A percentile compares a stretch with the other conserved stretches of the same genome.
Conservation (phyloP, 2,329 filamentous ascomycete species). For the Claviceps cyperi region DNA sequence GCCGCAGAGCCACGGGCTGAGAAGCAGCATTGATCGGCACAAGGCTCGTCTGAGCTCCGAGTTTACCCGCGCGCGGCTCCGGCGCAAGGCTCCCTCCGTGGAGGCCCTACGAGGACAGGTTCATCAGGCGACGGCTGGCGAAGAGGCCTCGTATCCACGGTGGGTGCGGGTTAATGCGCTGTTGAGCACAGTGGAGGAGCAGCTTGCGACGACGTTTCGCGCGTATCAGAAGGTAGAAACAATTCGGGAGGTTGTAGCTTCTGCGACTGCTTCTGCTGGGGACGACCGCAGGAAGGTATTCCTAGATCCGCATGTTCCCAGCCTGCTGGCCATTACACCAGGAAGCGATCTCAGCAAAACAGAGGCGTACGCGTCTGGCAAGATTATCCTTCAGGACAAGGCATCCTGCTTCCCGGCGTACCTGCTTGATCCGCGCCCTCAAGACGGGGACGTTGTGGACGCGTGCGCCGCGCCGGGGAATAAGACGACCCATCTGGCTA, state of each 20-base stretch:
- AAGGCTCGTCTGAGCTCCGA: slow-evolving; percentile 70
- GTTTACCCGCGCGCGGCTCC: slow-evolving; percentile 64
- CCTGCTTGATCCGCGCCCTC: slow-evolving; percentile 53
- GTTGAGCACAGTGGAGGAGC: slow-evolving; percentile 52
- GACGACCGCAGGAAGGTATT: slow-evolving; percentile 26
- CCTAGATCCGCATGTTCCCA: slow-evolving; percentile 69
- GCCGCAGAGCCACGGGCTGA: slow-evolving; percentile 63
- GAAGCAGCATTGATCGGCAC: slow-evolving; percentile 62
- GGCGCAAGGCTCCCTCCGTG: slow-evolving; percentile 53
- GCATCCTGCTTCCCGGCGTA: slow-evolving; percentile 95
- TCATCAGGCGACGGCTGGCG: slow-evolving; percentile 32
- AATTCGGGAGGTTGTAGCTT: slow-evolving; percentile 39
- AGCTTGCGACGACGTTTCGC: slow-evolving; percentile 62
- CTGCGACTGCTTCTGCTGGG: too few relatives aligned
- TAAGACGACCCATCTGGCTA: slow-evolving; percentile 88
- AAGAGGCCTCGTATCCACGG: slow-evolving; percentile 54
- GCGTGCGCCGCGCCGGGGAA: slow-evolving; percentile 91
- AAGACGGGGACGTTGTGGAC: slow-evolving; percentile 71
- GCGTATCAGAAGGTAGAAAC: slow-evolving; percentile 41
- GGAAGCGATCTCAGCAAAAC: slow-evolving; percentile 58
- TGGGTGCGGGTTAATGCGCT: slow-evolving; percentile 85
- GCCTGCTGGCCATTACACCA: slow-evolving; percentile 66
- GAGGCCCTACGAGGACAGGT: slow-evolving; percentile 49
- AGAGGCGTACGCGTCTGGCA: slow-evolving; percentile 58
- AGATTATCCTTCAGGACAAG: slow-evolving; percentile 87